A percentile compares a stretch with the other conserved stretches of the same genome.
These are phyloP conservation scores for Macroventuria anomochaeta DNA, from an alignment of 2,329 filamentous ascomycete species.

Conservation along the genomic window DNA sequence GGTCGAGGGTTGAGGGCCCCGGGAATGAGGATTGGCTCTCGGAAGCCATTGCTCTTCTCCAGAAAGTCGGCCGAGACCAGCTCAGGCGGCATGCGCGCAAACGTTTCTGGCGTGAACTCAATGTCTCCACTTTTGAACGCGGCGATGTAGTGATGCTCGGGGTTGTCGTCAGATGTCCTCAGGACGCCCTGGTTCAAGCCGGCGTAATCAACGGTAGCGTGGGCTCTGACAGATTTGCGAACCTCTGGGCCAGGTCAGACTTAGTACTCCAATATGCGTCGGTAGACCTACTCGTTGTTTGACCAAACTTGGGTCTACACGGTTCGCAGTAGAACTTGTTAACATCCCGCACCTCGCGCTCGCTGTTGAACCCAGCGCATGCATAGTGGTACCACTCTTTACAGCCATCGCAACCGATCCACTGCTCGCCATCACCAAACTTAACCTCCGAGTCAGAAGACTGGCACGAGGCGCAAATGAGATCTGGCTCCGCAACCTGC, in stretches of 20 bases:
- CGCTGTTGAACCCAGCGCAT: slow-evolving; percentile 70
- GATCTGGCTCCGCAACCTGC: slow-evolving; percentile 47
- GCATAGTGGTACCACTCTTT: slow-evolving; percentile 72
- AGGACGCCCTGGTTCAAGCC: slow-evolving; percentile 70
- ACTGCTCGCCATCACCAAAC: slow-evolving; percentile 63
- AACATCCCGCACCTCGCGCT: slow-evolving; percentile 68
- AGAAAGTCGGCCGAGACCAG: slow-evolving; percentile 68
- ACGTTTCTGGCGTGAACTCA: slow-evolving; percentile 65
- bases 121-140: slow-evolving; percentile 70
- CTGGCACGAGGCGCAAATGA: slow-evolving; percentile 64
- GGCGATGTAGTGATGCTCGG: slow-evolving; percentile 72
- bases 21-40: slow-evolving; percentile 71
- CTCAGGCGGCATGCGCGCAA: slow-evolving; percentile 69
- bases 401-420: slow-evolving; percentile 73
- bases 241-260: slow-evolving; percentile 54
- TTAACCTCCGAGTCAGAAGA: slow-evolving; percentile 60
- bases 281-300: slow-evolving; percentile 62
- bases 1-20: slow-evolving; percentile 65
- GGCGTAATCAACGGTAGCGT: slow-evolving; percentile 72
- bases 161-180: slow-evolving; percentile 68
- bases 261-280: slow-evolving; percentile 29
- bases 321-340: slow-evolving; percentile 70
- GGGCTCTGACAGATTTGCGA: slow-evolving; percentile 69
- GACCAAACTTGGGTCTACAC: slow-evolving; percentile 66
- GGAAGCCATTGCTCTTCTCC: slow-evolving; percentile 68